Conservation (phyloP, 2,329 filamentous ascomycete species). For the Zalaria obscura region DNA sequence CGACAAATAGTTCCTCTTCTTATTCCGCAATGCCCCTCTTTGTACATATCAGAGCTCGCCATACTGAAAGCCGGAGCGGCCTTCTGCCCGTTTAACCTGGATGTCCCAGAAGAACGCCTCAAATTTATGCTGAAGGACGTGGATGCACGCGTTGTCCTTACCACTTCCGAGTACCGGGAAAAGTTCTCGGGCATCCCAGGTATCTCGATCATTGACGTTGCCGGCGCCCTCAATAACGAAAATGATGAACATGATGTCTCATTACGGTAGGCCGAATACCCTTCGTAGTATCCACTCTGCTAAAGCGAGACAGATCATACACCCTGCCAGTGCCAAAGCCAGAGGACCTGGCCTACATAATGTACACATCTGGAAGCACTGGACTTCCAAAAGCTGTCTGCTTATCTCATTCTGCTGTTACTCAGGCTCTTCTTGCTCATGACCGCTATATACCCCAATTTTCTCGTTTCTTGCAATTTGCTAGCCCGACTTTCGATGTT, state of each 20-base stretch:
- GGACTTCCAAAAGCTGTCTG: conserved; percentile 79
- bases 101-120: conserved; percentile 62
- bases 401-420: conserved; percentile 65
- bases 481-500: conserved; percentile 84
- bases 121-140: conserved; percentile 73
- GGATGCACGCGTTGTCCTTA: conserved; percentile 53
- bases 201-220: conserved; percentile 26
- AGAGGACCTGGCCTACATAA: conserved; percentile 61
- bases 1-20: conserved; percentile 56
- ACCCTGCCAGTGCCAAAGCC: background rate
- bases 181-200: conserved; percentile 21
- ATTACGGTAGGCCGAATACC: too few species aligned
- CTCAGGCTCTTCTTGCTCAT: conserved; percentile 73
- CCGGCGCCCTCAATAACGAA: conserved; percentile 12
- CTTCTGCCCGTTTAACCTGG: conserved; percentile 72
- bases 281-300: too few species aligned
- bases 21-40: conserved; percentile 58
- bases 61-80: conserved; percentile 70
- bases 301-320: too few species aligned
- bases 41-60: conserved; percentile 67
- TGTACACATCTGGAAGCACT: conserved; percentile 88
- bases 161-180: conserved; percentile 34
- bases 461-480: conserved; percentile 75
- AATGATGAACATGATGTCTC: too few species aligned
- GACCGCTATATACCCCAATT: conserved; percentile 64